Evolutionary conservation across 371 early-diverging fungal species (phyloP).

Genomic region (Aphelidium insulamus): DNA sequence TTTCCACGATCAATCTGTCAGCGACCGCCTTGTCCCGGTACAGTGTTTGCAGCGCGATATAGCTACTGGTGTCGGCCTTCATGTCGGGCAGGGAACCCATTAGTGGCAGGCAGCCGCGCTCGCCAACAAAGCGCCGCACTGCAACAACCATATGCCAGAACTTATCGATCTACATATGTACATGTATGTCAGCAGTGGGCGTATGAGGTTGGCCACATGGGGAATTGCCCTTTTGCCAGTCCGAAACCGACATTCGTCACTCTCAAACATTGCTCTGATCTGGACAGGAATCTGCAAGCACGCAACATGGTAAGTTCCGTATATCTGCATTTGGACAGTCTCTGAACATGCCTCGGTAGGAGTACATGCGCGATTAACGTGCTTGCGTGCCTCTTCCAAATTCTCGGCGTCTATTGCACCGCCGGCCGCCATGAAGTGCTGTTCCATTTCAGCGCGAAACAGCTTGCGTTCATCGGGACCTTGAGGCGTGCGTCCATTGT

Average conservation of each 20-base stretch:
- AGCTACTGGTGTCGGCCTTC: slow-evolving; percentile 77
- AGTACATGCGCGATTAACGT: slow-evolving; percentile 21
- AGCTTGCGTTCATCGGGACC: slow-evolving; percentile 27
- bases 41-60: slow-evolving; percentile 57
- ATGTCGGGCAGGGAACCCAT: slow-evolving; percentile 80
- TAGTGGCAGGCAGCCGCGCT: slow-evolving; percentile 48
- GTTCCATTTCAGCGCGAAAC: slow-evolving; percentile 22
- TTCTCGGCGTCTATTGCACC: slow-evolving; percentile 52
- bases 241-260: too few relatives aligned
- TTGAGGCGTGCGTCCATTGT: slow-evolving; percentile 6
- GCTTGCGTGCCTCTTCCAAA: slow-evolving; percentile 55
- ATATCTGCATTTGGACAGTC: too few relatives aligned
- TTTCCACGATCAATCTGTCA: too few relatives aligned
- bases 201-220: too few relatives aligned
- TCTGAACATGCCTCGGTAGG: slow-evolving; percentile 6
- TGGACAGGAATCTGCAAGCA: slow-evolving; percentile 23
- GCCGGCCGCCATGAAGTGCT: slow-evolving; percentile 2
- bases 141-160: slow-evolving; percentile 77
- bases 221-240: too few relatives aligned
- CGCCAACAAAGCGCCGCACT: slow-evolving; percentile 44
- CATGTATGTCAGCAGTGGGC: too few relatives aligned
- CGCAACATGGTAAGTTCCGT: too few relatives aligned
- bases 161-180: too few relatives aligned
- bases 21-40: slow-evolving; percentile 51
- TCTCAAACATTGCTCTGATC: slow-evolving; percentile 23